Evolutionary conservation across 805 yeast species (phyloP), one percentile per base, ranked within the genome.

Genomic region (Starmerella floricola): DNA sequence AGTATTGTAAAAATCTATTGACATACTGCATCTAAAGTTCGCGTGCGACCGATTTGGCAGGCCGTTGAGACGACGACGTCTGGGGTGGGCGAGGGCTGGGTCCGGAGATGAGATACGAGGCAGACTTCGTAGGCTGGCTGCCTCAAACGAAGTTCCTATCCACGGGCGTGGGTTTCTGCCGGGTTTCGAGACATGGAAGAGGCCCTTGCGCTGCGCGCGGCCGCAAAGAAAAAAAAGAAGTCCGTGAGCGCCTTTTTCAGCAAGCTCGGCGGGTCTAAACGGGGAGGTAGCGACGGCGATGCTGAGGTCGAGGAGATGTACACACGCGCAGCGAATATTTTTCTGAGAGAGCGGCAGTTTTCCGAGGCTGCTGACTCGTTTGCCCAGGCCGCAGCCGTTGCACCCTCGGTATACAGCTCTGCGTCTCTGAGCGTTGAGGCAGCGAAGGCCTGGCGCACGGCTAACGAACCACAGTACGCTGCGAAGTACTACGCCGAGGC

Each of bases 181-280:
- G 15, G 30, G 34, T 13, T 16, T 16, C 30, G 23, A n/a, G 33
- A 36, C 4, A 46, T 46, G 49, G 49, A 46, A 19, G 47, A 46
- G 27, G 49, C 49, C 8, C 35, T 46, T 11, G 47, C 41, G 40
- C 49, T 46, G 18, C 49, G 47, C 16, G 49, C 44, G 12, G 35
- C 30, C 6, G 49, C 49, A 4, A 39, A 40, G 23, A 46, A 46
- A 27, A 29, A 36, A 6, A 16, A 20, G 8, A 23, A 33, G 32
- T 24, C 24, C n/a, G 26, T 27, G 15, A 15, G 28, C 23, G 16
- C 30, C 8, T 16, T 40, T 13, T 40, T 46, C n/a, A 36, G 45
- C 12, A 39, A 37, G 33, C 42, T 45, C 15, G 34, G 37, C 12
- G 24, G 27, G 11, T n/a, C 32, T 6, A 31, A 30, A 11, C 35